Evolutionary conservation across 148 eudicot genomes (phyloP).

Genomic region (Fagopyrum esculentum): DNA sequence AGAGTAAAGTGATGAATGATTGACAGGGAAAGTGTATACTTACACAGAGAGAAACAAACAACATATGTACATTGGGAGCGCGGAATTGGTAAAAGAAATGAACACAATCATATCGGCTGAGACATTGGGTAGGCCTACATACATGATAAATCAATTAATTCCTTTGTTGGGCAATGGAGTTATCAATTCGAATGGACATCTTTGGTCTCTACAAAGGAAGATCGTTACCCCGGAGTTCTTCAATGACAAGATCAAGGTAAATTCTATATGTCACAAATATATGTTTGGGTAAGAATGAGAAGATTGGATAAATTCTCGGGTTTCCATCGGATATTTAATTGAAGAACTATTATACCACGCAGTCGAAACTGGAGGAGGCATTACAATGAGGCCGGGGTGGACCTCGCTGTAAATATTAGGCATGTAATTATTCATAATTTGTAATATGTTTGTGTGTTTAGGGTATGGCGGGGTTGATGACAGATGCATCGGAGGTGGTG

Average conservation of each 20-base stretch:
- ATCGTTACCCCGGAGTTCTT: constrained; percentile 71
- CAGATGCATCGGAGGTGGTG: constrained; percentile 48
- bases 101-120: constrained; percentile 39
- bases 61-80: constrained; percentile 56
- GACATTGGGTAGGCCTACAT: constrained; percentile 58
- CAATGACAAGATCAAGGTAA: constrained; percentile 84
- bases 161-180: constrained; percentile 88
- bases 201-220: constrained; percentile 73
- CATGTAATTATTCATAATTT: no score
- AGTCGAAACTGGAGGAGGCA: no score
- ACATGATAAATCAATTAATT: constrained; percentile 53
- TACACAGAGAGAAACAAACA: constrained; percentile 68
- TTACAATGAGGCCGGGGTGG: no score
- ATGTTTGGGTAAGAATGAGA: no score
- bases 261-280: no score
- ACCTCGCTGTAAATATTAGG: no score
- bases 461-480: constrained; percentile 77
- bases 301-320: no score
- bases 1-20: background rate
- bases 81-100: constrained; percentile 69
- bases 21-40: constrained; percentile 53
- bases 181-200: constrained; percentile 56
- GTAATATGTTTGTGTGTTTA: no score
- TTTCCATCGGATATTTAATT: no score
- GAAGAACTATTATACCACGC: no score